Conservation (phyloP, 495 filamentous ascomycete species). For the Penicillium ochrochloron region DNA sequence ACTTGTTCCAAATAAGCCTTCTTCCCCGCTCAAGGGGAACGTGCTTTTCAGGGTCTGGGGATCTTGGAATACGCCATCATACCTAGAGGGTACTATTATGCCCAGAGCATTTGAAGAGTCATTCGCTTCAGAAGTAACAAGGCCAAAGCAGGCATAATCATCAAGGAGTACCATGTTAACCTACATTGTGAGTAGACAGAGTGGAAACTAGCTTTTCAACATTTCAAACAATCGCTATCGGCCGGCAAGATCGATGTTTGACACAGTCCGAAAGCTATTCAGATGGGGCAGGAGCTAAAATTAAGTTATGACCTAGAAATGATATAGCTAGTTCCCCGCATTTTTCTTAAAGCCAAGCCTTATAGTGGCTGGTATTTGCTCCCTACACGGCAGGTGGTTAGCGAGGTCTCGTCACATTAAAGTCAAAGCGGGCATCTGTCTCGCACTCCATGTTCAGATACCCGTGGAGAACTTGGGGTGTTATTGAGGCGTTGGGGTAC, state of each 20-base stretch:
- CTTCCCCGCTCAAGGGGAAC: constrained; percentile 5
- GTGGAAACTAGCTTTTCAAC: background rate
- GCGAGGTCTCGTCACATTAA: background rate
- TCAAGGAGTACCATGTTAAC: background rate
- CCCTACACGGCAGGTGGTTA: background rate
- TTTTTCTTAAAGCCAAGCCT: background rate
- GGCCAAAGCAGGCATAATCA: background rate
- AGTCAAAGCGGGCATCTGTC: background rate
- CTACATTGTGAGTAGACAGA: background rate
- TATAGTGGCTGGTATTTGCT: background rate
- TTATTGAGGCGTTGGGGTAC: background rate
- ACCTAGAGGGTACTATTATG: background rate
- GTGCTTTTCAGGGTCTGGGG: background rate
- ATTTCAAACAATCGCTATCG: background rate
- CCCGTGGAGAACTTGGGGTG: background rate
- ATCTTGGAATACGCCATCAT: background rate
- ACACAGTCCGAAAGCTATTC: background rate
- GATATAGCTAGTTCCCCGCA: background rate
- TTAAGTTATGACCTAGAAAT: background rate
- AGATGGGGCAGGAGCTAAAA: constrained; percentile 1
- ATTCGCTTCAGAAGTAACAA: background rate
- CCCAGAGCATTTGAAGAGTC: background rate
- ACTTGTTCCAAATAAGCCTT: background rate
- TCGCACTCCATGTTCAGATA: background rate
- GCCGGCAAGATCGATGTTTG: background rate